Base-by-base conservation (phyloP, 1,284 basidiomycete genomes). In the Microbotryum saponariae region DNA sequence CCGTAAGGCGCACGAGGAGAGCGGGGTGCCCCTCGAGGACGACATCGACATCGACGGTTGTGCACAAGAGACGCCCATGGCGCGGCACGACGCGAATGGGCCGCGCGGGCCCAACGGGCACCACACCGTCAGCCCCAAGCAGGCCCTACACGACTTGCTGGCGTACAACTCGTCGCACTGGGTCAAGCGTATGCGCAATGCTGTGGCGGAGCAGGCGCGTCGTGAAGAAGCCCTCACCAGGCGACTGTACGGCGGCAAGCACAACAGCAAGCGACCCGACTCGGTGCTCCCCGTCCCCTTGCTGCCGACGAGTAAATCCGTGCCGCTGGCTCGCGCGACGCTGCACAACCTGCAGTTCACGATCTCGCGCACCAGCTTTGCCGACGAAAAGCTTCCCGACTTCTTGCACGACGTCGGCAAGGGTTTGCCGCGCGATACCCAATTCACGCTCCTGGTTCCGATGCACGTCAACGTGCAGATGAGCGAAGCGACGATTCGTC, bases 361-460 rank as follows among this genome's bases (percentile, higher is more conserved):
- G 31, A 71, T 94, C 20, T 76, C 79, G 1, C 80, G 79, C 16
- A 88, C 91, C 1, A 81, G 82, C 2, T 89, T 89, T 71, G 76
- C 81, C n/a, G 67, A 75, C 2, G 58, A 74, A 21, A 74, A 80
- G 3, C 77, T 93, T 20, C 71, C 84, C 12, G 81, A 86, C 65
- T 94, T 90, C 75, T 77, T 92, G 49, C 73, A 83, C 63, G 80
- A 84, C 54, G 82, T 87, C 65, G 89, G 89, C 21, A 75, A 76
- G 60, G 86, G 86, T 9, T 74, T 91, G 51, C 90, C 89, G 1
- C 77, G 75, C 47, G 82, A 88, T 62, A 86, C 85, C 0, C 72
- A 82, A 66, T 97, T 87, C 74, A 86, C 89, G 14, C 79, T 97
- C 33, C 80, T 97, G 62, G 76, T 97, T 6, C 93, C 94, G 1